These are phyloP conservation scores for Trapa incisa DNA, from an alignment of 345 rosid genomes.

Conservation along the genomic window DNA sequence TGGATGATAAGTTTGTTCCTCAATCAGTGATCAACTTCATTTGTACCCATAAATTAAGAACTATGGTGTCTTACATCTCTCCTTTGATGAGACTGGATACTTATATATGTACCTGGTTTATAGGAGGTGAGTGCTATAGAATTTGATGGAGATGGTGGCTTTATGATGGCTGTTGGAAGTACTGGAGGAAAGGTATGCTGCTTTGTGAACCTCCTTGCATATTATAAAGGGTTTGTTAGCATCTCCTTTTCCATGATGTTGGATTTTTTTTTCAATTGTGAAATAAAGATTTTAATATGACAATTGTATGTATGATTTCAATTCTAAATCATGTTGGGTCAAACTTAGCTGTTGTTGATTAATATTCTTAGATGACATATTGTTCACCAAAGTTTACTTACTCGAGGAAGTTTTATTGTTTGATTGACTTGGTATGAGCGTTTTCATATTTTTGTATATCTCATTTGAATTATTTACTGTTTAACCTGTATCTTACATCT, in stretches of 20 bases:
- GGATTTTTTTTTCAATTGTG: not conserved
- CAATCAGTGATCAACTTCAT: not conserved
- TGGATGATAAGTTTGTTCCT: not conserved
- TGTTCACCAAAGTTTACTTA: not conserved
- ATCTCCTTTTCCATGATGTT: not conserved
- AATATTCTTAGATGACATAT: not conserved
- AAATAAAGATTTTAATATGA: not conserved
- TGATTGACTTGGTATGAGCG: not conserved
- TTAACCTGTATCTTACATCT: conserved; percentile 7
- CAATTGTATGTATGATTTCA: not conserved
- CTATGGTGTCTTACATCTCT: not conserved
- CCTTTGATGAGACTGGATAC: not conserved
- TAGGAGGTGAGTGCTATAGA: conserved; percentile 86
- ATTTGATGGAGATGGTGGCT: conserved; percentile 78
- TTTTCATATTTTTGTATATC: not conserved
- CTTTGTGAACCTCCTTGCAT: not conserved
- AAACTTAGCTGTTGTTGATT: not conserved
- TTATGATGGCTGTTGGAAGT: conserved; percentile 80
- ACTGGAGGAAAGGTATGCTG: conserved; percentile 70
- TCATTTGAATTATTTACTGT: conserved; percentile 1
- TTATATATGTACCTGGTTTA: conserved; percentile 10
- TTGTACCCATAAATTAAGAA: not conserved
- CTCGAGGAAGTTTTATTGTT: not conserved
- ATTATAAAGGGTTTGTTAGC: not conserved
- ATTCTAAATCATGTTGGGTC: not conserved